These are phyloP conservation scores for Vitis labrusca DNA, from an alignment of 164 flowering plant genomes.

Conservation along the genomic window DNA sequence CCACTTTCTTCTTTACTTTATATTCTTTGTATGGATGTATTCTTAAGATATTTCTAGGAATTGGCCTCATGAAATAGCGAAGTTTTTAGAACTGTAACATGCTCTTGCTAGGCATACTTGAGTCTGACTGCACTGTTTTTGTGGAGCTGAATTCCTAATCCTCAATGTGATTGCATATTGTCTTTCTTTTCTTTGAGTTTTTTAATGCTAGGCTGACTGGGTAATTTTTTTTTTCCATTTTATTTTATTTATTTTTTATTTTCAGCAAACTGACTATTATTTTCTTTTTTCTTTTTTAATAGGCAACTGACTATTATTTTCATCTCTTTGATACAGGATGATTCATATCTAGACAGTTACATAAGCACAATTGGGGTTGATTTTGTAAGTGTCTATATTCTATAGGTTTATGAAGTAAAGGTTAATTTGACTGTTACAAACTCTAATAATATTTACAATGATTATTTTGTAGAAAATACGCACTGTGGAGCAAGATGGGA, in stretches of 20 bases:
- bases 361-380: slow-evolving; percentile 49
- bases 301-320: neutral
- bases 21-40: too few relatives aligned
- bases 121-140: too few relatives aligned
- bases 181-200: neutral
- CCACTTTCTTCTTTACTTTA: too few relatives aligned
- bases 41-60: too few relatives aligned
- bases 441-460: neutral
- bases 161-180: neutral
- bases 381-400: slow-evolving; percentile 25
- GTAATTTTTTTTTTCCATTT: neutral
- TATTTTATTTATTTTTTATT: neutral
- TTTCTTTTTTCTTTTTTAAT: too few relatives aligned
- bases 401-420: neutral
- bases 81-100: too few relatives aligned
- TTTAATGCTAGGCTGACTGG: neutral
- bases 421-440: too few relatives aligned
- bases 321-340: slow-evolving; percentile 21
- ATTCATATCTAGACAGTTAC: slow-evolving; percentile 38
- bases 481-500: slow-evolving; percentile 59
- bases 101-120: neutral
- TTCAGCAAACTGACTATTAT: too few relatives aligned
- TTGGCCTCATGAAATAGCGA: too few relatives aligned
- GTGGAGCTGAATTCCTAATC: neutral
- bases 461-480: slow-evolving; percentile 47